phyloP scores from a whole-genome alignment of 768 basidiomycete species.

The Erythrobasidium yunnanense region DNA sequence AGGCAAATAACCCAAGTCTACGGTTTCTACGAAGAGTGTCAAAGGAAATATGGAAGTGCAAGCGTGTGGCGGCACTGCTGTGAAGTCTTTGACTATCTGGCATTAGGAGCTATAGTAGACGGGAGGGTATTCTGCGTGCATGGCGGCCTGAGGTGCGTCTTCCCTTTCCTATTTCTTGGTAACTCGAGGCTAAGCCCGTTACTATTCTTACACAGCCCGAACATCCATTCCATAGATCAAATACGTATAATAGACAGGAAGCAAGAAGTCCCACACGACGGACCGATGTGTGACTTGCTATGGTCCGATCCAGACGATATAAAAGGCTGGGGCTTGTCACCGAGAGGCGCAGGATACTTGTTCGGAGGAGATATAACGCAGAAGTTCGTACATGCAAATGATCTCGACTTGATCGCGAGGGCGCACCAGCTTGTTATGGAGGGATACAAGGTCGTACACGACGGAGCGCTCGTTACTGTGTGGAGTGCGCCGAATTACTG shows the following conservation, averaged over 20 bases:
- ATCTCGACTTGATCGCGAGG: slow-evolving; percentile 70
- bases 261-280: slow-evolving; percentile 98
- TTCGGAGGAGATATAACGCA: slow-evolving; percentile 99
- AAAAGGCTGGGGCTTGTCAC: slow-evolving; percentile 98
- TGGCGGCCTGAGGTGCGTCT: slow-evolving; percentile 84
- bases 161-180: slow-evolving; percentile 2
- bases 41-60: slow-evolving; percentile 98
- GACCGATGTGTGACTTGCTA: slow-evolving; percentile 97
- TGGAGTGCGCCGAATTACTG: slow-evolving; percentile 99
- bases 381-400: slow-evolving; percentile 99
- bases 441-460: slow-evolving; percentile 94
- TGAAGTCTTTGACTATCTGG: slow-evolving; percentile 94
- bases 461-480: slow-evolving; percentile 97
- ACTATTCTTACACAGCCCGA: slow-evolving; percentile 44
- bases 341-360: slow-evolving; percentile 95
- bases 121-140: slow-evolving; percentile 95
- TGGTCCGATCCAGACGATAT: slow-evolving; percentile 99
- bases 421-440: slow-evolving; percentile 69
- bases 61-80: slow-evolving; percentile 99
- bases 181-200: slow-evolving; percentile 50
- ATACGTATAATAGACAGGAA: slow-evolving; percentile 97
- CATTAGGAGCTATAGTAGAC: slow-evolving; percentile 92
- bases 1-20: slow-evolving; percentile 99
- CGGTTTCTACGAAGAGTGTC: slow-evolving; percentile 98
- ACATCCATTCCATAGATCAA: slow-evolving; percentile 98